Conservation (phyloP, 495 filamentous ascomycete genomes). For the Tuber aestivum region DNA sequence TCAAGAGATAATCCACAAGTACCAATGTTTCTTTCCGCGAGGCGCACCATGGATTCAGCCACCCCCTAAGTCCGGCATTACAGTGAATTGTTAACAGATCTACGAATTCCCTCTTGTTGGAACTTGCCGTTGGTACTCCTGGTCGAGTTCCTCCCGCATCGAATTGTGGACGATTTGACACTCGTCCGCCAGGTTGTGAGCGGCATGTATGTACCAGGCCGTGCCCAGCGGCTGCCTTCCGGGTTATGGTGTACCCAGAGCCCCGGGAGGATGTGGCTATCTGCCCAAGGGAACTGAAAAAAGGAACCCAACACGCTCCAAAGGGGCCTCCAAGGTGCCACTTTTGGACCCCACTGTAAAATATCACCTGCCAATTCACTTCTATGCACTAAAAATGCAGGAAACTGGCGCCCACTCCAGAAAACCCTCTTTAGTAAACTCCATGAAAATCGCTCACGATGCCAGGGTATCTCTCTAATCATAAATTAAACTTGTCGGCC, state of each 20-base stretch:
- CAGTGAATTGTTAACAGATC: too few relatives aligned
- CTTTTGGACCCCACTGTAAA: not conserved
- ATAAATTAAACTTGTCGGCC: not conserved
- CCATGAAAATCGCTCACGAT: not conserved
- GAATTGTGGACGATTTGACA: not conserved
- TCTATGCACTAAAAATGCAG: not conserved
- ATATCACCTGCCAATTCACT: not conserved
- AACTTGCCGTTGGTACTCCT: not conserved
- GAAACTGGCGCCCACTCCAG: not conserved
- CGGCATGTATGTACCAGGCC: too few relatives aligned
- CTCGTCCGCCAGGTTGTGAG: not conserved
- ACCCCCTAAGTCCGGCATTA: too few relatives aligned
- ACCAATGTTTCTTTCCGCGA: too few relatives aligned
- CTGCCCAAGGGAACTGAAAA: not conserved
- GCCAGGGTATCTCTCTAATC: not conserved
- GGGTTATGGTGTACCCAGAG: not conserved
- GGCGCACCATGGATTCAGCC: too few relatives aligned
- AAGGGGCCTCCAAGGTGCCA: not conserved
- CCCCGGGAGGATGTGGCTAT: not conserved
- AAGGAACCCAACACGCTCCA: not conserved
- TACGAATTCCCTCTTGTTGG: too few relatives aligned
- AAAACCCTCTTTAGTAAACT: not conserved
- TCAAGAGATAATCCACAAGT: too few relatives aligned
- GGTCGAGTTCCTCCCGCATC: not conserved
- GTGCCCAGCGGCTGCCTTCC: not conserved